These are phyloP conservation scores for Boehmeria nivea DNA, from an alignment of 306 rosid genomes.

Conservation along the genomic window DNA sequence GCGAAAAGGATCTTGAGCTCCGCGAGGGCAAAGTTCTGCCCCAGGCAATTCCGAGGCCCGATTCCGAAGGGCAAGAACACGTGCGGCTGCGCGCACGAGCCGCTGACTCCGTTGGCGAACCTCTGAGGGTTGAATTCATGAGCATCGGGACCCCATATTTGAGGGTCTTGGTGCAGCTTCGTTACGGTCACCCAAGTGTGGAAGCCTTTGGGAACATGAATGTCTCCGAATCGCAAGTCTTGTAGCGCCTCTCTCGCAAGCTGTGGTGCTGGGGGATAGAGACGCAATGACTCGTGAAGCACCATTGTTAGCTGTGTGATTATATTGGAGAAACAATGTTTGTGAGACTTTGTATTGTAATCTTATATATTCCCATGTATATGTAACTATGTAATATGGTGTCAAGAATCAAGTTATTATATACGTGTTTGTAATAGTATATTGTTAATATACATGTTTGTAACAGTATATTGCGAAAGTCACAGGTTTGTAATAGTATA, in stretches of 20 bases:
- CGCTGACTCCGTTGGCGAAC: constrained; percentile 43
- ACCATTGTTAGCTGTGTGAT: constrained; percentile 49
- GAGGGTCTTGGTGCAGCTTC: constrained; percentile 34
- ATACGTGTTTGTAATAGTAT: no score
- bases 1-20: constrained; percentile 13
- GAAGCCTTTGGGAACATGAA: constrained; percentile 49
- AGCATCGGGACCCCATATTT: constrained; percentile 56
- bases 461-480: no score
- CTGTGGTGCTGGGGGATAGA: constrained; percentile 38
- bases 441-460: no score
- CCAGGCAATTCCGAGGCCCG: constrained; percentile 44
- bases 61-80: constrained; percentile 52
- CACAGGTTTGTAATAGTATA: no score
- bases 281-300: constrained; percentile 56
- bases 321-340: no score
- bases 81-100: constrained; percentile 47
- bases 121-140: constrained; percentile 52
- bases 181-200: constrained; percentile 38
- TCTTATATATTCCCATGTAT: no score
- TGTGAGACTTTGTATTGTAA: no score
- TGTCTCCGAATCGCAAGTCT: constrained; percentile 35
- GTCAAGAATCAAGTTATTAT: no score
- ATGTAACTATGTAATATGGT: no score
- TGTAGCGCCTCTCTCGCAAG: constrained; percentile 30
- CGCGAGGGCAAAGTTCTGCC: constrained; percentile 12